phyloP scores from a whole-genome alignment of 495 filamentous ascomycete genomes.

The Astrothelium subdiscretum region DNA sequence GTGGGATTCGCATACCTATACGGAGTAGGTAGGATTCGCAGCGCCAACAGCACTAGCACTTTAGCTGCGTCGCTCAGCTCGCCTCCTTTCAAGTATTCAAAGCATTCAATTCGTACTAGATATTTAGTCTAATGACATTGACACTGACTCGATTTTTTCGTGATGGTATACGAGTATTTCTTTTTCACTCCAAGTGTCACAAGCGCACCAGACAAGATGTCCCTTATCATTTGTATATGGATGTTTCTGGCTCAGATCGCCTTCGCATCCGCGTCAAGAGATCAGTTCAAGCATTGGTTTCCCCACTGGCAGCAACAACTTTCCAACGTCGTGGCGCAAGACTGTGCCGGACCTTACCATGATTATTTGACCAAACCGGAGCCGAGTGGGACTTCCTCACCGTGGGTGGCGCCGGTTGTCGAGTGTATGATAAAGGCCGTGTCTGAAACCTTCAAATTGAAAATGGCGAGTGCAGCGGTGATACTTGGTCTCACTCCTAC shows the following conservation, averaged over 20 bases:
- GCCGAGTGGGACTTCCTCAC: background rate
- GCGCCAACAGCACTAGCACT: background rate
- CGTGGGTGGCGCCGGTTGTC: background rate
- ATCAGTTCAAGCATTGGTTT: background rate
- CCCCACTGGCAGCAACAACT: background rate
- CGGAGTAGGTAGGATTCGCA: no score
- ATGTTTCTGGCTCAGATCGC: background rate
- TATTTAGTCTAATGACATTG: background rate
- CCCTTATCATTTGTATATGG: background rate
- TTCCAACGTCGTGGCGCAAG: background rate
- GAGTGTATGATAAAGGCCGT: conserved; percentile 1
- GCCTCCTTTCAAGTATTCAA: background rate
- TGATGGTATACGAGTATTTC: background rate
- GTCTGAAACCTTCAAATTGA: background rate
- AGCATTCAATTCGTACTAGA: background rate
- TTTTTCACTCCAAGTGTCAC: background rate
- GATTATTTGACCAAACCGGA: background rate
- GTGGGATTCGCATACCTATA: no score
- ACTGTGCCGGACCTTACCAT: background rate
- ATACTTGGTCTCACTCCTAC: conserved; percentile 1
- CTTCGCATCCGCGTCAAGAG: background rate
- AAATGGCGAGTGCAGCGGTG: conserved; percentile 2
- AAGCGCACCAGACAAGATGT: background rate
- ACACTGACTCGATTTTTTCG: background rate
- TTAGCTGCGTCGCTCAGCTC: background rate